Evolutionary conservation across 2,329 filamentous ascomycete genomes (phyloP).

Genomic region (Mycosphaerella arachidis): DNA sequence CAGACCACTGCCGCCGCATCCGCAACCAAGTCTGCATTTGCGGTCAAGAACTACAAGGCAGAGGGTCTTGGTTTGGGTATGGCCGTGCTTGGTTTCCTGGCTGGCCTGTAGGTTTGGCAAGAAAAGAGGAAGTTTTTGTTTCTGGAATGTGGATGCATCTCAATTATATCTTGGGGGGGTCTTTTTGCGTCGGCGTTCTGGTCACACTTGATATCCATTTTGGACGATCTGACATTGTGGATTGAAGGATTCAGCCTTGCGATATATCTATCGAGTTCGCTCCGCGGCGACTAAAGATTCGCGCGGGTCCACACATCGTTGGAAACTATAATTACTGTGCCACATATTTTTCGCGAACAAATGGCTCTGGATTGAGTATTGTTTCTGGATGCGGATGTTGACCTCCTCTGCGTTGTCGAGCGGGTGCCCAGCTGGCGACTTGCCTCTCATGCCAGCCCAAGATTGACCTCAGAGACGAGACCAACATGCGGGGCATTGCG

Average conservation of each 20-base stretch:
- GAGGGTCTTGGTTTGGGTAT: conserved; percentile 3
- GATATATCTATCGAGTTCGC: background rate
- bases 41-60: conserved; percentile 3
- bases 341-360: background rate
- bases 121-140: background rate
- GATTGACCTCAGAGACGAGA: background rate
- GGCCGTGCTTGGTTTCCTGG: conserved; percentile 7
- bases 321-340: background rate
- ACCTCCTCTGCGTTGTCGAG: background rate
- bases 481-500: background rate
- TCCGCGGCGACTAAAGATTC: background rate
- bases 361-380: no score
- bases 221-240: background rate
- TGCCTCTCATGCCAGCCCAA: background rate
- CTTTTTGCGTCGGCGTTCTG: background rate
- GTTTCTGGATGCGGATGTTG: no score
- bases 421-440: background rate
- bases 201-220: background rate
- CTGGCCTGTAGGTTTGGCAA: background rate
- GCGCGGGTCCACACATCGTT: background rate
- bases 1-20: background rate
- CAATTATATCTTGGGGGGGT: background rate
- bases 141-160: background rate
- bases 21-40: background rate
- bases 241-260: background rate